Base-by-base conservation (phyloP, 2,329 filamentous ascomycete species). In the Coniochaeta sp. region DNA sequence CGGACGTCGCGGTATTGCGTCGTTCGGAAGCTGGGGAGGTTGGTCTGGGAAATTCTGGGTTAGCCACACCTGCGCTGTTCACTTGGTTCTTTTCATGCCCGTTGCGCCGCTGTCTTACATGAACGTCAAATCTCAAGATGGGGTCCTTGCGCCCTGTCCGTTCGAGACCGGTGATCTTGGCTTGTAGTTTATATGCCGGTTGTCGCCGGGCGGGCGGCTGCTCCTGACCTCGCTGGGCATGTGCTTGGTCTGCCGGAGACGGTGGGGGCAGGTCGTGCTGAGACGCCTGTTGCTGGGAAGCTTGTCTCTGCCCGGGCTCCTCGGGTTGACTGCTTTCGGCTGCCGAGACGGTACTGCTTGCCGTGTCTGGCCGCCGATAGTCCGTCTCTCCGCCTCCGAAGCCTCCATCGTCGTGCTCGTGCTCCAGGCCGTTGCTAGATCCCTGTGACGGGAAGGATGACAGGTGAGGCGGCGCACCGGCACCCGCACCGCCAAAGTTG, bases 1-100 rank as follows among this genome's bases (percentile, higher is more conserved):
- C 95, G 90, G 65, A 99, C 92, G 75, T 99, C 95, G 70, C 95
- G 92, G 77, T 97, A 99, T 74, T 99, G 95, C 5, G 95, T 99
- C 0, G 95, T 99, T 68, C 95, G 87, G 75, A 97, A 99, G 67
- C 93, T 93, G 58, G 93, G 93, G n/a, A 99, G 89, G 75, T 99
- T 99, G 65, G 95, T 99, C 95, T 99, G 60, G 3, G 44, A 30
- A 57, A 40, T 62, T n/a, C n/a, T n/a, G 26, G 65, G 68, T 72
- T 63, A 73, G 68, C n/a, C n/a, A n/a, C 22, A n/a, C 34, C 30
- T 36, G 34, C 3, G 34, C 10, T 36, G 12, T 36, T 3, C 8
- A 14, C 34, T 12, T 36, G 34, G 34, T 36, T 36, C 34, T 36
- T 36, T 12, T n/a, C n/a, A n/a, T n/a, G n/a, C 52, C 28, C 47